These are phyloP conservation scores for Backusella liffmaniae DNA, from an alignment of 192 early-diverging fungal genomes.

Conservation along the genomic window DNA sequence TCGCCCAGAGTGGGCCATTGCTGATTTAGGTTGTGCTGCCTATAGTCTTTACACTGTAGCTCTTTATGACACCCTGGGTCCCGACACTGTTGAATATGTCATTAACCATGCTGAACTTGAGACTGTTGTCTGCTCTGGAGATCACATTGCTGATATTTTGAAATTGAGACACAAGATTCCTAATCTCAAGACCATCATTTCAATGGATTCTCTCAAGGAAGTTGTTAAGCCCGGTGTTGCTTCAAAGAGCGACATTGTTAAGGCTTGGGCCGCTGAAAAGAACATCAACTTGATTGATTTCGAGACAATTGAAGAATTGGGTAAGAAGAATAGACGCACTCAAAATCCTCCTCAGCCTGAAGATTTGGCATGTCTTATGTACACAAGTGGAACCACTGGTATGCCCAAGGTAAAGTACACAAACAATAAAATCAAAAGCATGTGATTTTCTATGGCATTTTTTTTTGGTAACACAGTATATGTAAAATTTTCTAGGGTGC, in stretches of 20 bases:
- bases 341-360: conserved; percentile 59
- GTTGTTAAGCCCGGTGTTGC: conserved; percentile 19
- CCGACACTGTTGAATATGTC: conserved; percentile 80
- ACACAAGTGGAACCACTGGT: conserved; percentile 87
- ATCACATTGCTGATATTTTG: conserved; percentile 49
- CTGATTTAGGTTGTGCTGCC: conserved; percentile 63
- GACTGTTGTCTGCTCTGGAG: conserved; percentile 62
- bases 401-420: conserved; percentile 58
- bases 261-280: conserved; percentile 64
- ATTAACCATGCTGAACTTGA: conserved; percentile 81
- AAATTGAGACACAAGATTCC: conserved; percentile 61
- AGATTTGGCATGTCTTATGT: conserved; percentile 75
- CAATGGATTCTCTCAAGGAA: conserved; percentile 68
- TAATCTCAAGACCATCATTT: conserved; percentile 68
- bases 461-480: background rate
- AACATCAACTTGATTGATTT: conserved; percentile 60
- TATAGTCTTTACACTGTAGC: conserved; percentile 72
- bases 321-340: conserved; percentile 48
- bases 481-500: conserved; percentile 44
- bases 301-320: conserved; percentile 57
- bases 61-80: conserved; percentile 88
- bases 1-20: conserved; percentile 74
- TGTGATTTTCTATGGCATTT: conserved; percentile 4
- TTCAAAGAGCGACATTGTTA: conserved; percentile 39
- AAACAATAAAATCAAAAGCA: background rate